phyloP scores from a whole-genome alignment of 495 filamentous ascomycete genomes.

The Penicillium chermesinum region DNA sequence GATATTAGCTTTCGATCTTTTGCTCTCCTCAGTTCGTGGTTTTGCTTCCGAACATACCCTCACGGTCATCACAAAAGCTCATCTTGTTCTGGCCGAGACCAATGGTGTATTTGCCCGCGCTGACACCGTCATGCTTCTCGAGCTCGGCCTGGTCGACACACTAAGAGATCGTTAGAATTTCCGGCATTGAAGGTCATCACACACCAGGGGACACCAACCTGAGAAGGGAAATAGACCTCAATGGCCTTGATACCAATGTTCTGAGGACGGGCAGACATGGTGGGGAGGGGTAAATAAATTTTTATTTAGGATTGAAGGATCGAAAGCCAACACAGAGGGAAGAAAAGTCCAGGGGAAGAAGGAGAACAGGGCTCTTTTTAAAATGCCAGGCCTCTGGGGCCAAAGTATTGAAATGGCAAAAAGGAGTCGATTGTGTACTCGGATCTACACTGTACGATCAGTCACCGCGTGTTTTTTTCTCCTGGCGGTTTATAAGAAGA shows the following conservation, averaged over 20 bases:
- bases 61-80: slow-evolving; percentile 98
- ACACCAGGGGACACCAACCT: slow-evolving; percentile 55
- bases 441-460: slow-evolving; percentile 33
- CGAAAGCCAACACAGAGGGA: slow-evolving; percentile 1
- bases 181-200: too few species aligned
- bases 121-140: slow-evolving; percentile 97
- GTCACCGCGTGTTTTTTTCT: slow-evolving; percentile 22
- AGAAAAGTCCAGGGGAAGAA: slow-evolving; percentile 1
- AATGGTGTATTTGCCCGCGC: slow-evolving; percentile 94
- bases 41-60: slow-evolving; percentile 72
- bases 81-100: slow-evolving; percentile 99
- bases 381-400: not conserved
- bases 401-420: slow-evolving; percentile 8
- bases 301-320: slow-evolving; percentile 3
- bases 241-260: slow-evolving; percentile 99
- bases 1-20: not conserved
- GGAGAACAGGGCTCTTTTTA: not conserved
- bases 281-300: slow-evolving; percentile 30
- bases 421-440: slow-evolving; percentile 26
- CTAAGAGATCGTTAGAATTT: slow-evolving; percentile 44
- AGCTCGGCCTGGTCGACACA: slow-evolving; percentile 95
- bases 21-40: not conserved
- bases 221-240: slow-evolving; percentile 95
- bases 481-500: too few species aligned
- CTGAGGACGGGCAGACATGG: slow-evolving; percentile 82